Evolutionary conservation across 139 green algal species (phyloP).

Genomic region (Coelastrella sp.): DNA sequence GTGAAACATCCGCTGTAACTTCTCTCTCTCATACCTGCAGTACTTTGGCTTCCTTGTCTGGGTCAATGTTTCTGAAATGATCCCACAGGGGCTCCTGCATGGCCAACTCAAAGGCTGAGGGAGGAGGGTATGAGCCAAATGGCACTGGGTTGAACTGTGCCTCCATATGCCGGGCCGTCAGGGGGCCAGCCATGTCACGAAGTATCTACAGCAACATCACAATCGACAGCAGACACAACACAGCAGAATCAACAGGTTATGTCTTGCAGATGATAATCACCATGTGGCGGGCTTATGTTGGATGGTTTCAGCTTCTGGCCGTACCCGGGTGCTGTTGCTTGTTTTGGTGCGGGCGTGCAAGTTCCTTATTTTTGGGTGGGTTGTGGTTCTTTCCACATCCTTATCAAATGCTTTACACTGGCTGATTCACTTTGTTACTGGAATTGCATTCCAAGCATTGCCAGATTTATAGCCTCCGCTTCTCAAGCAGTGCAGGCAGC

Average conservation of each 20-base stretch:
- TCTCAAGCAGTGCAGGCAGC: too few species aligned
- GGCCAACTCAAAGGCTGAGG: constrained; percentile 32
- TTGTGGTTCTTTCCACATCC: not conserved
- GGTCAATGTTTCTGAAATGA: constrained; percentile 65
- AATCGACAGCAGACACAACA: too few species aligned
- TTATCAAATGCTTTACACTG: too few species aligned
- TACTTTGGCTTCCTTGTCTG: constrained; percentile 64
- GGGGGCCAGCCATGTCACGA: constrained; percentile 50
- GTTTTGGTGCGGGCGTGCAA: too few species aligned
- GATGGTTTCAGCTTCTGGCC: too few species aligned
- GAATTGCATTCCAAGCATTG: too few species aligned
- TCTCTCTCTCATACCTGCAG: constrained; percentile 56
- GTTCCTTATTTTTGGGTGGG: not conserved
- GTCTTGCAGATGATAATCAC: too few species aligned
- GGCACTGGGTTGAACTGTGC: constrained; percentile 65
- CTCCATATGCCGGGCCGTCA: constrained; percentile 59
- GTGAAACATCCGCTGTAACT: not conserved
- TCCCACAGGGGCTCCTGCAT: constrained; percentile 52
- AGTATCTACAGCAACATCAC: constrained; percentile 26
- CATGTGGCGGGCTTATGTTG: too few species aligned
- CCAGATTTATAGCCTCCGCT: too few species aligned
- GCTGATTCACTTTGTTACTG: too few species aligned
- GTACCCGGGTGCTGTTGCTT: too few species aligned
- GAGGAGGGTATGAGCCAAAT: constrained; percentile 57
- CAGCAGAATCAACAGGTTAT: too few species aligned